A percentile compares a stretch with the other conserved stretches of the same genome.
These are phyloP conservation scores for Linaria vulgaris DNA, from an alignment of 257 asterid species.

Conservation along the genomic window DNA sequence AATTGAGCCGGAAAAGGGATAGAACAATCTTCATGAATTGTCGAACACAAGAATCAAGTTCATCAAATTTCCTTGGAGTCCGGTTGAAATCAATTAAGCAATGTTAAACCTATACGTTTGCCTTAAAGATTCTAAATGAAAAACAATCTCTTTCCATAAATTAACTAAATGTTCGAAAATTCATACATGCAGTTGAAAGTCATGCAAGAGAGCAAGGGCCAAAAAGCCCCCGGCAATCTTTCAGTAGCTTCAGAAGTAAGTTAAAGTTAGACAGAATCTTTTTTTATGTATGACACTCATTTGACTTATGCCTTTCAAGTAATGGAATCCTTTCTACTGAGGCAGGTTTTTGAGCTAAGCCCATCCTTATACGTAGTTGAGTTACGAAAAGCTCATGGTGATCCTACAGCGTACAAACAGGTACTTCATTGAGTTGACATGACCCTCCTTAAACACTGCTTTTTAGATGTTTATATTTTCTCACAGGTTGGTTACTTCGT, in stretches of 20 bases:
- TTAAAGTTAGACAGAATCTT: no score
- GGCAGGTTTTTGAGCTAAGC: slow-evolving; percentile 86
- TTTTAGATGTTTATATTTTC: background rate
- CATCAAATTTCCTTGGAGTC: background rate
- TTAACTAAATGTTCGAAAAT: background rate
- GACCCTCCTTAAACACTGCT: background rate
- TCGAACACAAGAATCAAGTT: no score
- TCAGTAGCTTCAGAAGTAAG: slow-evolving; percentile 82
- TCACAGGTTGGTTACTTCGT: background rate
- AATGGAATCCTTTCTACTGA: slow-evolving; percentile 4
- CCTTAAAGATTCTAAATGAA: background rate
- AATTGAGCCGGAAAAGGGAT: no score
- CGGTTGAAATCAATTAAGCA: background rate
- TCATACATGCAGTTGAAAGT: slow-evolving; percentile 61
- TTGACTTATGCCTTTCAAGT: background rate
- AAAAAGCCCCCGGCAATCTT: slow-evolving; percentile 51
- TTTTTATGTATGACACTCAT: no score
- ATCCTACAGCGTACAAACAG: slow-evolving; percentile 71
- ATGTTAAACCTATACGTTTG: background rate
- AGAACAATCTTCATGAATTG: no score
- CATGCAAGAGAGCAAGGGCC: slow-evolving; percentile 51
- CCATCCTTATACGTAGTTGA: slow-evolving; percentile 83
- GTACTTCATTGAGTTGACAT: slow-evolving; percentile 28
- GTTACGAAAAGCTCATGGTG: slow-evolving; percentile 70
- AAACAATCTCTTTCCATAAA: no score